Base-by-base conservation (phyloP, 768 basidiomycete species). In the Boletus eberwhitei region DNA sequence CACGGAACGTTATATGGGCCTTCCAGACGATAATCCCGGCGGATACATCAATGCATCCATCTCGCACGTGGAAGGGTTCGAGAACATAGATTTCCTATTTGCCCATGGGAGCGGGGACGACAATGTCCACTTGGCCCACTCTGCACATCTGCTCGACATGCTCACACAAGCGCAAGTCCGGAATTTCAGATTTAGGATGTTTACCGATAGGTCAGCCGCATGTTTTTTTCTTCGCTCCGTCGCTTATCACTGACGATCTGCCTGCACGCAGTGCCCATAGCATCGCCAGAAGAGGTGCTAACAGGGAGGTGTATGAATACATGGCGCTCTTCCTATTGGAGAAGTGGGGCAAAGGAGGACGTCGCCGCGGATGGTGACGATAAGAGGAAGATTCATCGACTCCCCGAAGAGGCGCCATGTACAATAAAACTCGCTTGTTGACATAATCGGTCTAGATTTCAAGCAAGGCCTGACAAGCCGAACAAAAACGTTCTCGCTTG, bases 81-180 rank as follows among this genome's bases (percentile, higher is more conserved):
- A 81, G 59, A 76, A 88, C 53, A 79, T 87, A 31, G 82, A 93
- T 59, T 98, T 82, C 69, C 70, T 95, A 47, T 82, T 98, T 50
- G 90, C 89, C 11, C 95, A 98, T 64, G 97, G 97, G 31, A 93
- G 87, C 60, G 96, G 87, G 9, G 96, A 98, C 68, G 96, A 98
- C 68, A 98, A 98, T 65, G 94, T 99, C 42, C 97, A 99, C 72
- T 94, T 83, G 64, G 83, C 89, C 37, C 95, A 99, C 73, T 85
- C 89, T 50, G 93, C 93, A 13, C 90, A 90, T 61, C 66, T 99
- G 64, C 73, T 99, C 35, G 96, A 98, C 71, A 94, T 97, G 86
- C 81, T 99, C 61, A 98, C 94, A 0, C 74, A 77, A 62, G 85
- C 78, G 24, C 75, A 84, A 52, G 81, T 98, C 42, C 77, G 87